Base-by-base conservation (phyloP, 805 yeast species). In the Blastobotrys peoriensis region DNA sequence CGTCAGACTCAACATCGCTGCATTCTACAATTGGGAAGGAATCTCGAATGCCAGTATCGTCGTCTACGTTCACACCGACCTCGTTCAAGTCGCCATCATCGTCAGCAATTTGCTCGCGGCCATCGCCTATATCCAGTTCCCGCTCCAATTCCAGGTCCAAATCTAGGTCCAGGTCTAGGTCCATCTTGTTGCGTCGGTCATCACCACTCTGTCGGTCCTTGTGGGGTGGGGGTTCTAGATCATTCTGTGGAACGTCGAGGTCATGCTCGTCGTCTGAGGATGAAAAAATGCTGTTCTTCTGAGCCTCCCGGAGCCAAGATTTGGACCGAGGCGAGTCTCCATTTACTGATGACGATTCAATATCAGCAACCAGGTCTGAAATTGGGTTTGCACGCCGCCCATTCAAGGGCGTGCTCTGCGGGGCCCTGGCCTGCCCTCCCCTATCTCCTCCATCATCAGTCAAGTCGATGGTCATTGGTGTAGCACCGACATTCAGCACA, bases 391-490 rank as follows among this genome's bases (percentile, higher is more conserved):
- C 30, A n/a, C n/a, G n/a, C n/a, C n/a, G n/a, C n/a, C 8, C 27
- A 4, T 23, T 21, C 3, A 37, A 17, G 3, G 28, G 3, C 36
- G 40, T 19, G 16, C n/a, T 5, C 6, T 18, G n/a, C n/a, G 13
- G 15, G 13, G 13, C 13, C 30, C 10, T 25, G 13, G 30, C 8
- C 6, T 13, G 13, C 15, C 15, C 22, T 9, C 6, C 15, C 20
- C 15, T n/a, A n/a, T 22, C 15, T 17, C 13, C 8, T 13, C 13
- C 25, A 18, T 36, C 40, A 9, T 36, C 40, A 36, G 40, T 36
- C 22, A 36, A 20, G n/a, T 36, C 40, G 13, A 36, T 22, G 8
- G 40, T 36, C 40, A 36, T 36, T 5, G 40, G 19, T 6, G 40
- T 36, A n/a, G n/a, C n/a, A n/a, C n/a, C n/a, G n/a, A n/a, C n/a